phyloP scores from a whole-genome alignment of 805 yeast genomes.

The Cyberlindnera xylosilytica region DNA sequence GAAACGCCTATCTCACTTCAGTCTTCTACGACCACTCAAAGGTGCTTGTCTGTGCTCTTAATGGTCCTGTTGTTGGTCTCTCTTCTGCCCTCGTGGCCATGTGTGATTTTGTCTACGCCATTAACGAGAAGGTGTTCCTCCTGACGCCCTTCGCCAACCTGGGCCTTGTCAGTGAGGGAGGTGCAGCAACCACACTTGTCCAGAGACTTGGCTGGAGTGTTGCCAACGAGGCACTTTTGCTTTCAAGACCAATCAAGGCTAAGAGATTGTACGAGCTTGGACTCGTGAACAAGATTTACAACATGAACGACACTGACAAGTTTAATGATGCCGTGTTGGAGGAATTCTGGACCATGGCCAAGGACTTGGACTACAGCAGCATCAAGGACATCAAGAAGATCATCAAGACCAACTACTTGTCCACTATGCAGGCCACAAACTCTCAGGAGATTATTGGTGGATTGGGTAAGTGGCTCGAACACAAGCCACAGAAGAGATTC shows the following conservation, averaged over 20 bases:
- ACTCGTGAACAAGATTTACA: conserved; percentile 57
- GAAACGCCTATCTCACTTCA: conserved; percentile 68
- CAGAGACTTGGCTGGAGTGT: conserved; percentile 68
- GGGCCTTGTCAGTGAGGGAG: conserved; percentile 84
- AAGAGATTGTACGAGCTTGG: conserved; percentile 55
- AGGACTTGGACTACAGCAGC: conserved; percentile 38
- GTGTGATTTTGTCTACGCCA: conserved; percentile 73
- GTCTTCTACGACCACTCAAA: conserved; percentile 69
- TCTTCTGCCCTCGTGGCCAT: conserved; percentile 70
- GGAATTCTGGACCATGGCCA: conserved; percentile 35
- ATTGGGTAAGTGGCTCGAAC: conserved; percentile 63
- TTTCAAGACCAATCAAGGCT: conserved; percentile 63
- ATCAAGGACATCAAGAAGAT: conserved; percentile 42
- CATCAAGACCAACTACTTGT: conserved; percentile 30
- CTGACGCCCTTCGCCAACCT: conserved; percentile 78
- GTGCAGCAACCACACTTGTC: conserved; percentile 64
- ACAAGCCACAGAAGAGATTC: conserved; percentile 72
- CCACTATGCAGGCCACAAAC: conserved; percentile 45
- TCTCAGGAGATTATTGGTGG: conserved; percentile 69
- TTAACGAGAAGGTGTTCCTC: conserved; percentile 52
- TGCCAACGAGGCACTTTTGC: conserved; percentile 69
- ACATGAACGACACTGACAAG: conserved; percentile 39
- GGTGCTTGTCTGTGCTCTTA: conserved; percentile 66
- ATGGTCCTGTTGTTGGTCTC: conserved; percentile 87
- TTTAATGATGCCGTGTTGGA: conserved; percentile 43